These are phyloP conservation scores for Backusella mclennaniae DNA, from an alignment of 192 early-diverging fungal species.

Conservation along the genomic window DNA sequence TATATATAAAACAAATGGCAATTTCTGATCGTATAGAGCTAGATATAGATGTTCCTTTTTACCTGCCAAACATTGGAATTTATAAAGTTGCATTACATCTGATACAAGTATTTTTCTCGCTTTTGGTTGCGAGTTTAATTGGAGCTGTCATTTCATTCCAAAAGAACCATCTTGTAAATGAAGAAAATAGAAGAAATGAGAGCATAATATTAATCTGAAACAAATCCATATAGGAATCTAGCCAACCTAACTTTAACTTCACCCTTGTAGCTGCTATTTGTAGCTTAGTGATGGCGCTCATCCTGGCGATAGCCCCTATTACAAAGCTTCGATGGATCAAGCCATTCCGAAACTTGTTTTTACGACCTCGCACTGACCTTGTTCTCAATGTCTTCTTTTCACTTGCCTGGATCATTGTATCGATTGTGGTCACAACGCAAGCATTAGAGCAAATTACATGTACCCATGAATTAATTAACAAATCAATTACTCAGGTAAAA, in stretches of 20 bases:
- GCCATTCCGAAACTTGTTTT: neutral
- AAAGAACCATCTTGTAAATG: neutral
- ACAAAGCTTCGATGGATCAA: neutral
- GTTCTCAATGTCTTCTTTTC: neutral
- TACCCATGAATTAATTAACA: neutral
- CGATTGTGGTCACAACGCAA: neutral
- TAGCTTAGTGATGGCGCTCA: neutral
- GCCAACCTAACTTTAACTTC: neutral
- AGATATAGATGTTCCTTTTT: neutral
- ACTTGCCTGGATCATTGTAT: conserved; percentile 3
- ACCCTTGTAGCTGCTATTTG: neutral
- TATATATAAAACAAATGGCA: neutral
- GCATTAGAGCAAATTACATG: neutral
- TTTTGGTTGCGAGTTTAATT: neutral
- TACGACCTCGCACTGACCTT: neutral
- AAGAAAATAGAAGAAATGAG: too few relatives aligned
- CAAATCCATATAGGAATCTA: neutral
- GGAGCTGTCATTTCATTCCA: neutral
- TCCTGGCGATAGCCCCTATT: neutral
- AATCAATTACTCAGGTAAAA: neutral
- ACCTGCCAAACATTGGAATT: neutral
- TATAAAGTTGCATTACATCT: neutral
- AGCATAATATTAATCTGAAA: neutral
- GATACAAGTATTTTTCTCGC: neutral
- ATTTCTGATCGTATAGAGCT: neutral